Base-by-base conservation (phyloP, 257 asterid species). In the Lithospermum erythrorhizon region DNA sequence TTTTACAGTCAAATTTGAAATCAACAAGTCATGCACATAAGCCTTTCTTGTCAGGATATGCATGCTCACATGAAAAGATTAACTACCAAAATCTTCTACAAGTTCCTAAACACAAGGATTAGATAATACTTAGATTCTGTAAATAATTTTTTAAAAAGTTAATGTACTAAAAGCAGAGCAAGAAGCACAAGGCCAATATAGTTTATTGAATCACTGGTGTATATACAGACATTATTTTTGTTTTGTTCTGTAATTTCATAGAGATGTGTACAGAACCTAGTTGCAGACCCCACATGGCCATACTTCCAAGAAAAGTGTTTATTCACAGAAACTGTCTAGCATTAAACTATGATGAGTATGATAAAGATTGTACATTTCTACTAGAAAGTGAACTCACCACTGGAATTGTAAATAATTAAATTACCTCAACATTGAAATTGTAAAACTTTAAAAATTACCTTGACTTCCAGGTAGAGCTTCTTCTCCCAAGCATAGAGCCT, bases 401-500 rank as follows among this genome's bases (percentile, higher is more conserved):
- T 13, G 15, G 18, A 41, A 41, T 41, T 41, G 17, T 41, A 41
- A 41, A 14, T 41, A 14, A 41, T 41, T 11, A 11, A 41, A 41
- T 41, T 14, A 41, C 49, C 49, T 11, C 45, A 11, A 41, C 49
- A 41, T 41, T 41, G 16, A 37, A 61, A 18, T 6, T 45, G 19
- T 54, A 55, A 49, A 37, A 24, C 30, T 30, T 56, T 58, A 15
- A 17, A 25, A 41, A 45, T 59, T 85, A 93, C 99, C 99, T 83
- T 93, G 66, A 89, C 99, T 73, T 89, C 99, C 67, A 70, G 81
- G 68, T 77, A 93, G 64, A 93, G 91, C 66, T 89, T 89, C 75
- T 86, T 87, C 76, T 93, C 99, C 99, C 99, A 89, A 37, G 94
- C 85, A 61, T 84, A 83, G 61, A 93, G 61, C 72, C 95, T 89